These are phyloP conservation scores for Corchorus capsularis DNA, from an alignment of 345 rosid genomes.

Conservation along the genomic window DNA sequence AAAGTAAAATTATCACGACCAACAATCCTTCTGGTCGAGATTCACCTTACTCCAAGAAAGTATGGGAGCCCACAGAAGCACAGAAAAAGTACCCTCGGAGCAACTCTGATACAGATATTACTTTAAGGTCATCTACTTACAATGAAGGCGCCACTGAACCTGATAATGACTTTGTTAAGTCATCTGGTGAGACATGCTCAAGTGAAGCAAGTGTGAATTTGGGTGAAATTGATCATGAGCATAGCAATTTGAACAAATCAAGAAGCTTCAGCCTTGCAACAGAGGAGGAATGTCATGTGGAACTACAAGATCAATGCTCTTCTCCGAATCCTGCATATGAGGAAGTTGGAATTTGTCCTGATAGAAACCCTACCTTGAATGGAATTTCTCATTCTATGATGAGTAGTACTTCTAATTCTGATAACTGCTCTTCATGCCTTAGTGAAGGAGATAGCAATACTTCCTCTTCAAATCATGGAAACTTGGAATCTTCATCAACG, in stretches of 20 bases:
- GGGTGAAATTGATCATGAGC: conserved; percentile 37
- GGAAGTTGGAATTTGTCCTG: conserved; percentile 37
- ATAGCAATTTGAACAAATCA: conserved; percentile 26
- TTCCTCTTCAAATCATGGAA: conserved; percentile 65
- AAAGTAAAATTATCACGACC: conserved; percentile 45
- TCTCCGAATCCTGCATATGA: conserved; percentile 41
- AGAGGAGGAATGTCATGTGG: conserved; percentile 38
- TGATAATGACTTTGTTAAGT: conserved; percentile 33
- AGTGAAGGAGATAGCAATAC: conserved; percentile 85
- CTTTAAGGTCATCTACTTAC: conserved; percentile 49
- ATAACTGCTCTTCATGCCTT: conserved; percentile 84
- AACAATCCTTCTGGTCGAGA: conserved; percentile 48
- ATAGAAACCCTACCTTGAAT: conserved; percentile 23
- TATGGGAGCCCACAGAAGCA: conserved; percentile 79
- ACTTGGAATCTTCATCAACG: conserved; percentile 69
- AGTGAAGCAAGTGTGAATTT: conserved; percentile 47
- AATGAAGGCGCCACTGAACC: conserved; percentile 40
- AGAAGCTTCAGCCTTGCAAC: conserved; percentile 25
- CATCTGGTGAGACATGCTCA: conserved; percentile 41
- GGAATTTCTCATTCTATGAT: conserved; percentile 45
- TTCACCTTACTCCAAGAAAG: conserved; percentile 52
- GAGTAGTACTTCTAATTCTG: conserved; percentile 70
- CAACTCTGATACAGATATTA: conserved; percentile 64
- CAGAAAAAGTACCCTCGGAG: conserved; percentile 61
- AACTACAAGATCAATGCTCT: conserved; percentile 32